Evolutionary conservation across 2,329 filamentous ascomycete species (phyloP).

Genomic region (Thielaviopsis punctulata): DNA sequence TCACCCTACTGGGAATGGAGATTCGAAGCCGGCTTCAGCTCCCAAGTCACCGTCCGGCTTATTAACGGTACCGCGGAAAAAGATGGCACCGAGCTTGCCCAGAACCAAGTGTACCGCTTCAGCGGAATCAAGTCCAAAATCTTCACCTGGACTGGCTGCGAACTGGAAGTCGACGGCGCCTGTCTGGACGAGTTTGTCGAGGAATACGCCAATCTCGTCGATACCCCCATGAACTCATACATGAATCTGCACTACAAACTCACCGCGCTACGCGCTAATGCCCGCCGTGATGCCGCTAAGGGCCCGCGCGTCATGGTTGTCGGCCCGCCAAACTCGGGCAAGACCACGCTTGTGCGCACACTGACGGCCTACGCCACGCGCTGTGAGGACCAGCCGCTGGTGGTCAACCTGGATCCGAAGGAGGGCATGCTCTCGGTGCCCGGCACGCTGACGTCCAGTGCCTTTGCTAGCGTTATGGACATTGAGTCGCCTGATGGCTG

Average conservation of each 20-base stretch:
- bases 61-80: conserved; percentile 74
- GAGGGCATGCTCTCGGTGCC: conserved; percentile 66
- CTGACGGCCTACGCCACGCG: conserved; percentile 66
- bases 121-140: conserved; percentile 71
- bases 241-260: conserved; percentile 81
- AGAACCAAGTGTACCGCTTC: conserved; percentile 65
- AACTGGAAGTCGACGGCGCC: conserved; percentile 55
- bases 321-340: conserved; percentile 62
- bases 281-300: conserved; percentile 28
- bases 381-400: conserved; percentile 54
- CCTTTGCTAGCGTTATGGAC: conserved; percentile 75
- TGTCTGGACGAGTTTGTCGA: conserved; percentile 38
- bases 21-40: conserved; percentile 47
- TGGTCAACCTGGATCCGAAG: conserved; percentile 69
- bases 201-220: conserved; percentile 49
- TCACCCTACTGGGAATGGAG: conserved; percentile 58
- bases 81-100: conserved; percentile 84
- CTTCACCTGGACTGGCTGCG: conserved; percentile 82
- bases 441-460: conserved; percentile 70
- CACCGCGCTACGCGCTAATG: conserved; percentile 50
- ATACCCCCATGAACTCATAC: conserved; percentile 66
- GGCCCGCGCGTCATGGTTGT: conserved; percentile 76
- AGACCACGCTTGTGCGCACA: conserved; percentile 64
- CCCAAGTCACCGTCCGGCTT: conserved; percentile 37
- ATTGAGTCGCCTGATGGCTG: conserved; percentile 64